Evolutionary conservation across 306 rosid genomes (phyloP).

Genomic region (Senna tora): DNA sequence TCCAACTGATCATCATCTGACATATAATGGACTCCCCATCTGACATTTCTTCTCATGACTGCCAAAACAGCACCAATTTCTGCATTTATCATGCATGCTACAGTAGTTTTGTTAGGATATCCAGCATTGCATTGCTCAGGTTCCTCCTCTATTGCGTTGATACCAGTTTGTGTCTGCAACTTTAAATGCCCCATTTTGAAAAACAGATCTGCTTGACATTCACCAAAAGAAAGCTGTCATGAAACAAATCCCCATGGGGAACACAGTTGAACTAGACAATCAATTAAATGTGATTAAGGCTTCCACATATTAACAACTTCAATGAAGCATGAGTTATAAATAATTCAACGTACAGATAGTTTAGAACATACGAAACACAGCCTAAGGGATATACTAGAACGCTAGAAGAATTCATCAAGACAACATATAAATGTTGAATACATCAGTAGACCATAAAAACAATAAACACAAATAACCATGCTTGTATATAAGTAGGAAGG

Average conservation of each 20-base stretch:
- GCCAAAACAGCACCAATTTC: constrained; percentile 97
- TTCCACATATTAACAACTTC: constrained; percentile 5
- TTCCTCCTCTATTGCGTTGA: constrained; percentile 76
- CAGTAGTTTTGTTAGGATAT: constrained; percentile 60
- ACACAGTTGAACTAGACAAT: constrained; percentile 10
- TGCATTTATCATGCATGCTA: constrained; percentile 93
- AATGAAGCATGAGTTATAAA: constrained; percentile 13
- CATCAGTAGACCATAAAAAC: constrained; percentile 10
- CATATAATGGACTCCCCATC: constrained; percentile 93
- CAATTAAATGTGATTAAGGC: constrained; percentile 12
- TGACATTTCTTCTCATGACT: constrained; percentile 94
- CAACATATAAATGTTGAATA: constrained; percentile 14
- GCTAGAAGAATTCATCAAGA: not conserved
- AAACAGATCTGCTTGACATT: constrained; percentile 34
- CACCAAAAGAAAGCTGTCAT: constrained; percentile 25
- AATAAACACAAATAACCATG: constrained; percentile 27
- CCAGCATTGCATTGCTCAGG: constrained; percentile 55
- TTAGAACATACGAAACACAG: constrained; percentile 18
- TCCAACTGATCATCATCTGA: constrained; percentile 95
- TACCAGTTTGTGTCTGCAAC: constrained; percentile 58
- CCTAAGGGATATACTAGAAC: not conserved
- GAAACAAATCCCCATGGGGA: constrained; percentile 24
- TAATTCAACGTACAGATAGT: constrained; percentile 11
- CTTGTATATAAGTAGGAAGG: not conserved
- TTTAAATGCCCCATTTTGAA: constrained; percentile 71